Percentiles rank a stretch among this genome's conserved stretches.
Evolutionary conservation across 2,329 filamentous ascomycete genomes (phyloP).

Genomic region (Fusarium foetens): DNA sequence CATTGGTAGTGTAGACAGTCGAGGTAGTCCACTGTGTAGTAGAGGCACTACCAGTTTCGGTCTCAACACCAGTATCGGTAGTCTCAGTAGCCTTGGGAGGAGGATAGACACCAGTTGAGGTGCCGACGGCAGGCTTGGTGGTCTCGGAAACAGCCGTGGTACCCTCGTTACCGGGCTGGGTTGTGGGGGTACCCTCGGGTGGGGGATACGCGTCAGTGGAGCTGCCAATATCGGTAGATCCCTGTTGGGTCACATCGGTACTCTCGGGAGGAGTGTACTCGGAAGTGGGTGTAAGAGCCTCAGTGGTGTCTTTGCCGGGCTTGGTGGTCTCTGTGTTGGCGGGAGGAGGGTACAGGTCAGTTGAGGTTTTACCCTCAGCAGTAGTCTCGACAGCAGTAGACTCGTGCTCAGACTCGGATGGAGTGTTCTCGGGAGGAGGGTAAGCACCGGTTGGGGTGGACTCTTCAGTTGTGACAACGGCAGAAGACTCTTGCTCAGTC

Average conservation of each 20-base stretch:
- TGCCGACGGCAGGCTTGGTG: background rate
- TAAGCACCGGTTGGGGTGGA: background rate
- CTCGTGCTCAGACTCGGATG: background rate
- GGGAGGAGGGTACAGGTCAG: conserved; percentile 21
- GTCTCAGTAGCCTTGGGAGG: background rate
- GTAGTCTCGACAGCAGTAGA: background rate
- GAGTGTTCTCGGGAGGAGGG: background rate
- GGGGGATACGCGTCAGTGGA: conserved; percentile 20
- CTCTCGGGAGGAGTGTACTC: conserved; percentile 12
- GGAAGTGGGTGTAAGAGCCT: conserved; percentile 20
- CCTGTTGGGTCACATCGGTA: conserved; percentile 17
- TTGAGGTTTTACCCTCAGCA: conserved; percentile 2
- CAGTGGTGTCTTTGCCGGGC: conserved; percentile 10
- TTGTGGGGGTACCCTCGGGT: conserved; percentile 10
- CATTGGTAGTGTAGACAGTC: conserved; percentile 38
- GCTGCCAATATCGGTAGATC: conserved; percentile 11
- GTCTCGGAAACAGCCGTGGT: conserved; percentile 18
- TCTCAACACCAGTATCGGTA: background rate
- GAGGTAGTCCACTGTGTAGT: conserved; percentile 31
- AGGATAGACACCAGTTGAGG: background rate
- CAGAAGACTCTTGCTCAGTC: background rate
- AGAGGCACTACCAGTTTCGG: background rate
- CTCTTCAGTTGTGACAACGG: background rate
- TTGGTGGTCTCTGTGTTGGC: conserved; percentile 13
- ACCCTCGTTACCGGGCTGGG: background rate